Base-by-base conservation (phyloP, 805 yeast species). In the Pichia californica region DNA sequence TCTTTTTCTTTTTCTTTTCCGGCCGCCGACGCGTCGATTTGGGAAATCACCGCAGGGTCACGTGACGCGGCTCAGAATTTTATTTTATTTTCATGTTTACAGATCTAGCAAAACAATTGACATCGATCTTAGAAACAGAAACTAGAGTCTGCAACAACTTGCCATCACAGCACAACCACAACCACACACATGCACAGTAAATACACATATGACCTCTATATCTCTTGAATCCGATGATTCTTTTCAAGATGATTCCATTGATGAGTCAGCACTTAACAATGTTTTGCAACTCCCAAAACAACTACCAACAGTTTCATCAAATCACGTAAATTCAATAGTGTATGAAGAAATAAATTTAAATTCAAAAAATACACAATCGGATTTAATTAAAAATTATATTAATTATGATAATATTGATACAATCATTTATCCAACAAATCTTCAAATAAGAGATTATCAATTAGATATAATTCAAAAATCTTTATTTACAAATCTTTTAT, bases 361-460 rank as follows among this genome's bases (percentile, higher is more conserved):
- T 19, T 2, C 11, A 18, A 3, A 10, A 9, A 19, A 18, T 5
- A 13, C 26, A 37, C 29, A 18, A 14, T 13, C 33, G 15, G 6
- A 23, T 3, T 16, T 20, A 23, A 40, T 41, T 20, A 79, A 76
- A 48, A 87, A 80, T 52, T 64, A 63, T 10, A 54, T 82, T 32
- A 62, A 74, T 49, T 39, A 48, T 3, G 64, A 58, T 4, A 62
- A 62, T 8, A 48, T 79, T 7, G 41, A 52, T 1, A 66, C 77
- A 0, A 86, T 80, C 55, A 66, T 87, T 0, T 93, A 94, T 58
- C 99, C 99, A 0, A 79, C 88, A 1, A 91, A 93, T 55, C 76
- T 77, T 50, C 84, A 85, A 47, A 70, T 83, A 0, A 76, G 99
- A 58, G 95, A 88, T 47, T 93, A 94, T 59, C 99, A 93, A 64